These are phyloP conservation scores for Parachaetomium inaequale DNA, from an alignment of 495 filamentous ascomycete species.

Conservation along the genomic window DNA sequence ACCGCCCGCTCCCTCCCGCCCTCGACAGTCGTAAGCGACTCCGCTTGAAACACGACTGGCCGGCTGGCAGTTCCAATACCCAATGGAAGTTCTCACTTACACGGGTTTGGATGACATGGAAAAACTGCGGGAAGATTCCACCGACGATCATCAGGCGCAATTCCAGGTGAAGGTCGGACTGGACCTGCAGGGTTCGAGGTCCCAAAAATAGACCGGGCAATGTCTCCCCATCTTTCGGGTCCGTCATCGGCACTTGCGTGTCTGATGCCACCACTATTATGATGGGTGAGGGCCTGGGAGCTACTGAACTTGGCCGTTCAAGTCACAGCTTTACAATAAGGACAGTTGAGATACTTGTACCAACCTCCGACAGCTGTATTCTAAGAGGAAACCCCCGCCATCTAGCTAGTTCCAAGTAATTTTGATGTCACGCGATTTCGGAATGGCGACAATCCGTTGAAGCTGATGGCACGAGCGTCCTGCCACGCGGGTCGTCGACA, in stretches of 20 bases:
- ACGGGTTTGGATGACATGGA: background rate
- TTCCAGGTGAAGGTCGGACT: too few species aligned
- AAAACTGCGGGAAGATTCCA: background rate
- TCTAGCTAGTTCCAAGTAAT: too few species aligned
- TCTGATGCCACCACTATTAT: background rate
- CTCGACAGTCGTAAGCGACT: slow-evolving; percentile 4
- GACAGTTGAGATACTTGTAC: too few species aligned
- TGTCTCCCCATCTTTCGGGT: background rate
- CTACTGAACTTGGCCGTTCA: too few species aligned
- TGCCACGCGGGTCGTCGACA: background rate
- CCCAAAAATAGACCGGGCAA: slow-evolving; percentile 2
- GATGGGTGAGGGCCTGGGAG: too few species aligned
- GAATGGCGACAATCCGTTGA: too few species aligned
- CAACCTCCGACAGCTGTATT: too few species aligned
- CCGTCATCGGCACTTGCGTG: background rate
- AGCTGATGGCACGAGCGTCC: background rate
- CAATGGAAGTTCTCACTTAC: background rate
- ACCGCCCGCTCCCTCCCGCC: background rate
- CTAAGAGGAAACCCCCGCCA: too few species aligned
- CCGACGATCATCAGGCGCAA: background rate
- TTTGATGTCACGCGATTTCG: too few species aligned
- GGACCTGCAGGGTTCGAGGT: background rate
- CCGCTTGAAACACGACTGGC: slow-evolving; percentile 10
- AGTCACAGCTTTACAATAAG: too few species aligned
- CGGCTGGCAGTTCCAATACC: background rate